Base-by-base conservation (phyloP, 2,329 filamentous ascomycete genomes). In the Polychaeton citri region DNA sequence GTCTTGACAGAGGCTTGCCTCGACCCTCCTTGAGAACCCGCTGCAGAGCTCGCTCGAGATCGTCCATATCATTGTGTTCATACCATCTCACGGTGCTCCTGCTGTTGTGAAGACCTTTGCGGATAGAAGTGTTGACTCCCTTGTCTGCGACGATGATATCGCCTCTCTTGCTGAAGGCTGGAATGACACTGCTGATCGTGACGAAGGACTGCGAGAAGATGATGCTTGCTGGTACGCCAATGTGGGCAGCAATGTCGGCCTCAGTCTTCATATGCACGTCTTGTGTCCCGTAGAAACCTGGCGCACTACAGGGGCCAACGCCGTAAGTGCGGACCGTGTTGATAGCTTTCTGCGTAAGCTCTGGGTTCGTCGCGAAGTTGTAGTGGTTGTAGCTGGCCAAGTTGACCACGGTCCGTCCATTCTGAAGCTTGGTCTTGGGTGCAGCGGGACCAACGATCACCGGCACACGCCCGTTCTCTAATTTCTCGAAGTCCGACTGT, bases 191-290 rank as follows among this genome's bases (percentile, higher is more conserved):
- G n/a, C 83, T 87, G 41, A 96, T 92, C 28, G 90, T 95, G 18
- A 84, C 93, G 57, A 98, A 96, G 3, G 87, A 80, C 56, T 98
- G 90, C 1, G 90, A 83, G 54, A 98, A 98, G 40, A 98, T 78
- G 47, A 98, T 96, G 54, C 85, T 92, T 20, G 81, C 79, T 37
- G 87, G 77, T 1, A 83, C 84, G 17, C 90, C 90, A 18, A 98
- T 63, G 55, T 88, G 93, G 7, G 81, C 74, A 17, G 90, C 86
- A 53, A 98, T 87, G 57, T 96, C 88, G 38, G 83, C 76, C 63
- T 98, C 90, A 12, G 85, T 86, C 66, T 92, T 90, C 75, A 95
- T 88, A 61, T 98, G 90, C 32, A 96, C 87, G 61, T 98, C 90
- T 59, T 96, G 88, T 20, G 86, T 98, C 45, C 87, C 90, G 64